A percentile compares a stretch with the other conserved stretches of the same genome.
phyloP scores from a whole-genome alignment of 495 filamentous ascomycete species.

The Cercophora sp. region DNA sequence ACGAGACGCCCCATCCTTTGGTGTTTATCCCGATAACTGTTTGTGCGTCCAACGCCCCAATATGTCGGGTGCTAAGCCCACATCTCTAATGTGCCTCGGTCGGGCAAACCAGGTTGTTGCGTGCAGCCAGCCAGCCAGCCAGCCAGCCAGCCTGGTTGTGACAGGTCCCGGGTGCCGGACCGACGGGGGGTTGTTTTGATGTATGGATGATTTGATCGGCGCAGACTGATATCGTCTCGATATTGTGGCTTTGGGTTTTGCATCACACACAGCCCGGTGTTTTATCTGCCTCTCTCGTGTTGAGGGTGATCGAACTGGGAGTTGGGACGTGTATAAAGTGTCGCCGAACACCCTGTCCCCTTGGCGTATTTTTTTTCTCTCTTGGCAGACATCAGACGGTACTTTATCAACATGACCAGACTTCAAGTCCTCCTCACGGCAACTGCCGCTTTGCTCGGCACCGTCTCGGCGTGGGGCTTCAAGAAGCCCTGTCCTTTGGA shows the following conservation, averaged over 20 bases:
- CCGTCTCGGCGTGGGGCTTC: neutral
- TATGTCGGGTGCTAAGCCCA: neutral
- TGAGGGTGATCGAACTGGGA: neutral
- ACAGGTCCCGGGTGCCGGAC: constrained; percentile 1
- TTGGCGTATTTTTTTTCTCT: neutral
- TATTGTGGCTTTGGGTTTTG: neutral
- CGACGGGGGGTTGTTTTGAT: neutral
- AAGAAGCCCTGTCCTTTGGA: constrained; percentile 6
- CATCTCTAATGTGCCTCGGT: neutral
- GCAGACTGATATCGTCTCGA: constrained; percentile 2
- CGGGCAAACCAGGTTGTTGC: neutral
- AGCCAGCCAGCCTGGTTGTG: neutral
- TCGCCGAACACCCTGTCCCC: neutral
- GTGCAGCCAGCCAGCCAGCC: neutral
- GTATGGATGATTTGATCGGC: constrained; percentile 2
- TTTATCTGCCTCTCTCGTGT: neutral
- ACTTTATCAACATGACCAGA: neutral
- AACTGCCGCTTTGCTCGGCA: neutral
- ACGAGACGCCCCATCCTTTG: no score
- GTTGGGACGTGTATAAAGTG: neutral
- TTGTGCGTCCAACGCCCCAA: no score
- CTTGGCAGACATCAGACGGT: neutral
- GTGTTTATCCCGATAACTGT: no score
- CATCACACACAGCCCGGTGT: neutral
- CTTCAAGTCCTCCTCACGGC: neutral